Base-by-base conservation (phyloP, 148 eudicot genomes). In the Rhododendron ovatum region DNA sequence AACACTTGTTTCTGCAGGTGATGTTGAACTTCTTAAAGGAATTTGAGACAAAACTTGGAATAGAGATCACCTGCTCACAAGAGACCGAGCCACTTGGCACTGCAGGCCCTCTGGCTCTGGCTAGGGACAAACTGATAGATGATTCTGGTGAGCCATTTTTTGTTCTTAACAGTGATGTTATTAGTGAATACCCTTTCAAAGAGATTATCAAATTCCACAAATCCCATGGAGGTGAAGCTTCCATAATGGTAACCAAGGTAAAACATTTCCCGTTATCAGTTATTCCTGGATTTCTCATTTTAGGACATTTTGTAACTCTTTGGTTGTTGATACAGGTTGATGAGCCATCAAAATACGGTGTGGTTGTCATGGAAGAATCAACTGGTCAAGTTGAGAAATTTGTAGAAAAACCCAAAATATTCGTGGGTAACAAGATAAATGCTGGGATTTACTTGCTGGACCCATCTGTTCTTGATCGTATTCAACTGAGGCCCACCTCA, bases 81-180 rank as follows among this genome's bases (percentile, higher is more conserved):
- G 99, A 97, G 92, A 95, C 98, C 20, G 99, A 95, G 87, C 99
- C 99, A 87, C 93, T 97, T 50, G 99, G 99, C 61, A 97, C 99
- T 43, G 98, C 99, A 6, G 98, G 99, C 83, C 98, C 99, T 55
- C 88, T 97, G 86, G 99, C 99, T 73, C 89, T 97, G 90, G 98
- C 98, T 50, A 90, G 98, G 88, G 95, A 97, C 85, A 97, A 94
- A 85, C 87, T 97, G 30, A 41, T 91, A 76, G 99, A 95, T 87
- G 90, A 83, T 65, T 94, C 98, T 41, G 95, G 98, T 65, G 94
- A 97, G 57, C 96, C 98, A 1, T 94, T 97, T 90, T 95, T 97
- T 55, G 98, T 95, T 57, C 96, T 97, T 41, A 97, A 97, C 88
- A 97, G 99, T 85, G 99, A 97, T 87, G 98, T 97, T 41, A 97